phyloP scores from a whole-genome alignment of 139 green algal genomes.

The Diplosphaera chodatii region DNA sequence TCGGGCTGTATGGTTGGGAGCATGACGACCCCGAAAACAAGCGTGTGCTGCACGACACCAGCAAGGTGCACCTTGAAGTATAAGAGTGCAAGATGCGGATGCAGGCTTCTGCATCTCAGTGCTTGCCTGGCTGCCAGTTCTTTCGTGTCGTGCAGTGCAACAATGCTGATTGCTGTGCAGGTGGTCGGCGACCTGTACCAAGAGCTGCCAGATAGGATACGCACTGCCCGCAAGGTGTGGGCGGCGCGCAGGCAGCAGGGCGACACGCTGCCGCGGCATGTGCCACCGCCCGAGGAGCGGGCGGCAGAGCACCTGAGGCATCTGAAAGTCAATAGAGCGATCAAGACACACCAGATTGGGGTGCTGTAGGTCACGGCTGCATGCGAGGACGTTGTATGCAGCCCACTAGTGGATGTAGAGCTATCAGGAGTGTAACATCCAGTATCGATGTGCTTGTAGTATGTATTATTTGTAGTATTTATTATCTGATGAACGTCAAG shows the following conservation, averaged over 20 bases:
- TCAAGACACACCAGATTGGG: background rate
- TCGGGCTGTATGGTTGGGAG: conserved; percentile 19
- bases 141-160: no score
- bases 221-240: background rate
- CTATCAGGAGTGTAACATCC: no score
- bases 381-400: no score
- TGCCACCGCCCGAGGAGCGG: background rate
- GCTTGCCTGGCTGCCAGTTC: no score
- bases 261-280: background rate
- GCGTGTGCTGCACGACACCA: background rate
- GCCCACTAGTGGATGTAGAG: no score
- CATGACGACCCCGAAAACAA: background rate
- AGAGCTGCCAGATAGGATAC: background rate
- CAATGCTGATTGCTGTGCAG: background rate
- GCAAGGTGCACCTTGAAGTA: background rate
- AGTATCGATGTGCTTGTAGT: no score
- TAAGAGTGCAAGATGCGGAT: no score
- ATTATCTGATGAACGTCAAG: no score
- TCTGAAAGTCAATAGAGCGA: background rate
- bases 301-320: background rate
- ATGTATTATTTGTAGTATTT: no score
- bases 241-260: background rate
- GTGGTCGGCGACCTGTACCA: background rate
- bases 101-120: no score
- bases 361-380: background rate